Evolutionary conservation across 164 flowering plant genomes (phyloP).

Genomic region (Paratinospora sagittata): DNA sequence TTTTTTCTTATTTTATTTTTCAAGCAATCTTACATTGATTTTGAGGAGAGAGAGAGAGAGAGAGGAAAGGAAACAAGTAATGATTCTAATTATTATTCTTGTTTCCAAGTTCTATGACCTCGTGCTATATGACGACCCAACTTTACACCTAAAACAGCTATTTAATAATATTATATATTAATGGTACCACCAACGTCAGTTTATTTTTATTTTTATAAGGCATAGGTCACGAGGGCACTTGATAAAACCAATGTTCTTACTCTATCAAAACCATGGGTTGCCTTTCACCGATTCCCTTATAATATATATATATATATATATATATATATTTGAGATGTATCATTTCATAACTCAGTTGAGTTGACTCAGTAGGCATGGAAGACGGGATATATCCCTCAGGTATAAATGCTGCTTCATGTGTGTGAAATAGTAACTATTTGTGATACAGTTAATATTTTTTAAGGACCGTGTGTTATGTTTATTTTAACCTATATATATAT

Average conservation of each 20-base stretch:
- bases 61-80: neutral
- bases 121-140: slow-evolving; percentile 1
- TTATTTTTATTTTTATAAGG: neutral
- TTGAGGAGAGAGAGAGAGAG: neutral
- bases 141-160: neutral
- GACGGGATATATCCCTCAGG: too few relatives aligned
- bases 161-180: neutral
- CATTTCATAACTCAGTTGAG: neutral
- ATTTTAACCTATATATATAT: too few relatives aligned
- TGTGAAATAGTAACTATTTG: too few relatives aligned
- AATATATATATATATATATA: too few relatives aligned
- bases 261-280: neutral
- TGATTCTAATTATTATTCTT: slow-evolving; percentile 1
- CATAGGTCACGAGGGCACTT: neutral
- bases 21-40: slow-evolving; percentile 1
- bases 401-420: too few relatives aligned
- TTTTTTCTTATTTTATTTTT: neutral
- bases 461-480: too few relatives aligned
- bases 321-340: neutral
- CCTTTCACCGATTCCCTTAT: neutral
- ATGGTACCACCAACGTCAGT: neutral
- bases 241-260: neutral
- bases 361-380: neutral
- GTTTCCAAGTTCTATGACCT: neutral
- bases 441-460: too few relatives aligned